Evolutionary conservation across 2,329 filamentous ascomycete species (phyloP), one percentile per base, ranked within the genome.

Genomic region (Lachnellula subtilissima): DNA sequence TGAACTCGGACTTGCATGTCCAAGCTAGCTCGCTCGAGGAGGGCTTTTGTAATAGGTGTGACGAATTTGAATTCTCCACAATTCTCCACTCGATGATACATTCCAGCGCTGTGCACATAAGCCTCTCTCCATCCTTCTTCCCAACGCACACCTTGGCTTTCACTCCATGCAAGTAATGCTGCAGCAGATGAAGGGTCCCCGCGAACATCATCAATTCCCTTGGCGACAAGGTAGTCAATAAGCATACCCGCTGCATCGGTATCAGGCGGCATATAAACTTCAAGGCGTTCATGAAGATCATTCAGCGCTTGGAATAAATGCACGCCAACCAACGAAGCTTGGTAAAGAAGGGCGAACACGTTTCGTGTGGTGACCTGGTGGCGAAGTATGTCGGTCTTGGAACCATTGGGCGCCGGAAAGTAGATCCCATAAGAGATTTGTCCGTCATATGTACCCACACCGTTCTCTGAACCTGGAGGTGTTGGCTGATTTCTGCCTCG

Each of bases 291-390:
- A 40, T 84, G 82, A 0, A 89, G 72, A 62, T 88, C 86, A 0
- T 74, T 74, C 5, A 89, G 71, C 37, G 85, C 83, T 62, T 87
- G 83, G 61, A 79, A 80, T 0, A 89, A 69, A 4, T 85, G 84
- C 1, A 82, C 65, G 0, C 86, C 86, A 2, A 89, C 85, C 0
- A 89, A 74, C 0, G 85, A 85, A 22, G 82, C 81, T 51, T 82
- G 78, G 63, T 83, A 85, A 2, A 88, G 69, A 36, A 88, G 71
- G 0, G 85, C 86, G 62, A 89, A 83, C 46, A 88, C 80, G 64
- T 89, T 89, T 19, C 86, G 80, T 0, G 85, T 86, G 0, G 86
- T 85, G 48, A 88, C 76, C 61, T 85, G 82, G 60, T 87, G 77
- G 1, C 82, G 75, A 1, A 78, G 74, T 53, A 77, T 78, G 43